Evolutionary conservation across 139 green algal genomes (phyloP).

Genomic region (Closterium sp.): DNA sequence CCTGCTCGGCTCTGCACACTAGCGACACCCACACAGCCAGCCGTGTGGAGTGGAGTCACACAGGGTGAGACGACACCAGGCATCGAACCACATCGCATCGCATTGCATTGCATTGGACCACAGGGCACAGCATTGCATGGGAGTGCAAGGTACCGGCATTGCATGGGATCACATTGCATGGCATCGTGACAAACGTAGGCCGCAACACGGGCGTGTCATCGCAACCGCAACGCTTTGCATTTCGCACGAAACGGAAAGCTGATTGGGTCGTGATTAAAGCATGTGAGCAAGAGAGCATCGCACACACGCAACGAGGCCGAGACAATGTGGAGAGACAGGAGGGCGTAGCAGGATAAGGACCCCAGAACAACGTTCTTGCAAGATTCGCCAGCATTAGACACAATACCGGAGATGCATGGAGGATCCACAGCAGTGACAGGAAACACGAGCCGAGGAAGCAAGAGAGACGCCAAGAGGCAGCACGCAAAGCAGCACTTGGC

Average conservation of each 20-base stretch:
- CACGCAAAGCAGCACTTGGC: background rate
- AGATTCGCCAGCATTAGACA: too few species aligned
- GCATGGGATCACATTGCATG: background rate
- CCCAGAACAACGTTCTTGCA: background rate
- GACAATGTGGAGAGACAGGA: background rate
- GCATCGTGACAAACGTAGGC: background rate
- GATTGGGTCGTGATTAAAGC: background rate
- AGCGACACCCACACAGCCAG: background rate
- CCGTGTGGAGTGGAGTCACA: background rate
- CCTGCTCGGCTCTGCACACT: background rate
- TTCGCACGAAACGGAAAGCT: background rate
- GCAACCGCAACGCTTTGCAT: background rate
- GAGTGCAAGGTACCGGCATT: background rate
- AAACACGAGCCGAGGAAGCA: too few species aligned
- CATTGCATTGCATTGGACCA: background rate
- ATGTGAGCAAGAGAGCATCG: background rate
- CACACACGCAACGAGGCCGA: background rate
- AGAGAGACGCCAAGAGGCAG: background rate
- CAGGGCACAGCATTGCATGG: background rate
- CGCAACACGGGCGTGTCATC: background rate
- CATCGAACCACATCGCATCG: background rate
- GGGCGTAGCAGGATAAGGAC: background rate
- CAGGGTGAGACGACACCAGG: background rate
- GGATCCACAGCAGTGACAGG: background rate
- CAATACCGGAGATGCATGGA: background rate